Base-by-base conservation (phyloP, 495 filamentous ascomycete genomes). In the Neohortaea acidophila region DNA sequence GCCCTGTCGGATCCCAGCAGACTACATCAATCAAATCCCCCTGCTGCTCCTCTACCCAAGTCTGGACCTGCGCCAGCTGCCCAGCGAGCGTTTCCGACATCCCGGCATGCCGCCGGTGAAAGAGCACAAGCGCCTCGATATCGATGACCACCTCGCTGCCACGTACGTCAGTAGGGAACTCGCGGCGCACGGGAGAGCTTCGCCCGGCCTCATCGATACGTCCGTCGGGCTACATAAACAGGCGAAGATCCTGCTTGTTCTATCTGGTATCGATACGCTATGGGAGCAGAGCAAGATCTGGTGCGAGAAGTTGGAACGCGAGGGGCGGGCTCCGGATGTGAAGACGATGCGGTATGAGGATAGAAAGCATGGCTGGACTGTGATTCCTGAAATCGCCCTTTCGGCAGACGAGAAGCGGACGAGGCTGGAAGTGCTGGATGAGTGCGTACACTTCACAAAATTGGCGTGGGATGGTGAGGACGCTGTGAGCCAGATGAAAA, bases 341-440 rank as follows among this genome's bases (percentile, higher is more conserved):
- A 48, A 54, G 25, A 45, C 53, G 4, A 49, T 48, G 50, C 49
- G 54, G 23, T 49, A 48, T 15, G 43, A 45, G 11, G 46, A 42
- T 9, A 52, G 56, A 19, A 43, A 45, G 39, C 57, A 59, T 44
- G 57, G 57, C 17, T 59, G 57, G 57, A 58, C 57, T 12, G 47
- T 49, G 39, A 57, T 59, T 22, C 57, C 57, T 13, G 53, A 49
- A 38, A 45, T 34, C 5, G 41, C 40, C 15, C 23, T 59, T 21
- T 36, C 41, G 9, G 43, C 49, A 33, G 47, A 53, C 21, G 55
- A 54, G 46, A 48, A 50, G 39, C 41, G 36, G 17, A 53, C 53
- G 36, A 32, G 54, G 33, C 36, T 47, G 9, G 30, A 51, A 20
- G 54, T 53, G 21, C 32, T 45, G 1, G 43, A 45, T 7, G 43